A percentile compares a stretch with the other conserved stretches of the same genome.
phyloP scores from a whole-genome alignment of 441 rosid species.

The Breynia disticha region DNA sequence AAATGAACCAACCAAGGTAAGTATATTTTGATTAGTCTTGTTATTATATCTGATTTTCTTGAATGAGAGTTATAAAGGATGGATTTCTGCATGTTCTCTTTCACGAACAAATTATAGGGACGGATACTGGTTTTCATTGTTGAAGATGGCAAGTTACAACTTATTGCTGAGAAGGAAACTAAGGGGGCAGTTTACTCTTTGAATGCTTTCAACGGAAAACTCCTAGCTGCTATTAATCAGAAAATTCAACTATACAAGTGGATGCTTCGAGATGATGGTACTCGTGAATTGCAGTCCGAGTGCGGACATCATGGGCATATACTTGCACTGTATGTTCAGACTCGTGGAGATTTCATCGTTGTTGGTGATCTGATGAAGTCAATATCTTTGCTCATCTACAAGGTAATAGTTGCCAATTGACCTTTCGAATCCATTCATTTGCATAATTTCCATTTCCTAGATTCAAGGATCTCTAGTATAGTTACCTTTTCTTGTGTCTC shows the following conservation, averaged over 20 bases:
- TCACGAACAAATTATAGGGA: constrained; percentile 38
- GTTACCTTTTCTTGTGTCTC: too few species aligned
- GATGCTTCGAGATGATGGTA: constrained; percentile 94
- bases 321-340: constrained; percentile 92
- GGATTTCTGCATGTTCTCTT: constrained; percentile 4
- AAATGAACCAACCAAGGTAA: constrained; percentile 91
- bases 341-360: constrained; percentile 97
- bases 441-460: too few species aligned
- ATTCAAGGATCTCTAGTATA: too few species aligned
- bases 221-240: constrained; percentile 92
- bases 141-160: constrained; percentile 84
- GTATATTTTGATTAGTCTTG: neutral
- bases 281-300: constrained; percentile 86
- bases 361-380: constrained; percentile 99
- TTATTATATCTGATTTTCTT: neutral
- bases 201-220: constrained; percentile 87
- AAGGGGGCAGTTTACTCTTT: constrained; percentile 89
- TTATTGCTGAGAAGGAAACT: constrained; percentile 90
- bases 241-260: constrained; percentile 92
- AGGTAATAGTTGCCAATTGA: constrained; percentile 29
- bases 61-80: neutral
- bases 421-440: too few species aligned
- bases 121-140: constrained; percentile 82
- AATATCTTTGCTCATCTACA: constrained; percentile 81
- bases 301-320: constrained; percentile 99